Evolutionary conservation across 2,329 filamentous ascomycete genomes (phyloP).

Genomic region (Colletotrichum magnum): DNA sequence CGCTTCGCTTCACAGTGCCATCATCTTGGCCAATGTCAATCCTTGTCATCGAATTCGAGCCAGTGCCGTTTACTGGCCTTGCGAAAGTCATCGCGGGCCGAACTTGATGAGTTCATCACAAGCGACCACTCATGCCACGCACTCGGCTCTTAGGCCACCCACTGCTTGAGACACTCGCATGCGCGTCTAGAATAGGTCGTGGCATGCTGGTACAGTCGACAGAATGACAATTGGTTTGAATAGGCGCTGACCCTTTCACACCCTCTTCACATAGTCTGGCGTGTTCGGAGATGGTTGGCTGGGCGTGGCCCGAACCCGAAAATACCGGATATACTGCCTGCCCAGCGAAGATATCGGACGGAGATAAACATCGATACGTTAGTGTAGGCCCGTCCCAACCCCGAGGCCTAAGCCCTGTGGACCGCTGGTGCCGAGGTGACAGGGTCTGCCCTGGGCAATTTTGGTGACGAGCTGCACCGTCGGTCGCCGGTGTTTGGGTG

Average conservation of each 20-base stretch:
- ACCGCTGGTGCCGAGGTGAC: constrained; percentile 11
- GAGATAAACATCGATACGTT: constrained; percentile 18
- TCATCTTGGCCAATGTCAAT: too few species aligned
- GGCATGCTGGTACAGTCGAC: neutral
- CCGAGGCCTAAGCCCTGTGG: constrained; percentile 37
- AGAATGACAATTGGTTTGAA: constrained; percentile 16
- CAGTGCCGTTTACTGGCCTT: too few species aligned
- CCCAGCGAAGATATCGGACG: constrained; percentile 14
- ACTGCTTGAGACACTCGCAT: constrained; percentile 9
- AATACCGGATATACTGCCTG: constrained; percentile 17
- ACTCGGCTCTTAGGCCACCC: constrained; percentile 3
- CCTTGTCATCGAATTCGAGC: too few species aligned
- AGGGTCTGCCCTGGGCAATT: constrained; percentile 14
- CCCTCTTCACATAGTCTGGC: constrained; percentile 2
- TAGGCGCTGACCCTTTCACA: constrained; percentile 20
- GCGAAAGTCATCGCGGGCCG: too few species aligned
- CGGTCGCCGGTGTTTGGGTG: constrained; percentile 6
- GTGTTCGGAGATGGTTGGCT: constrained; percentile 1
- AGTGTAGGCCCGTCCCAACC: constrained; percentile 14
- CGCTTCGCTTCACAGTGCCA: too few species aligned
- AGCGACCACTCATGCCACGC: neutral
- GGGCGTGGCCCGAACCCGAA: neutral
- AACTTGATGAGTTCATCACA: neutral
- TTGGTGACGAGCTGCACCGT: constrained; percentile 11
- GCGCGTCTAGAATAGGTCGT: constrained; percentile 14